These are phyloP conservation scores for Forsythia suspensa DNA, from an alignment of 257 asterid genomes.

Conservation along the genomic window DNA sequence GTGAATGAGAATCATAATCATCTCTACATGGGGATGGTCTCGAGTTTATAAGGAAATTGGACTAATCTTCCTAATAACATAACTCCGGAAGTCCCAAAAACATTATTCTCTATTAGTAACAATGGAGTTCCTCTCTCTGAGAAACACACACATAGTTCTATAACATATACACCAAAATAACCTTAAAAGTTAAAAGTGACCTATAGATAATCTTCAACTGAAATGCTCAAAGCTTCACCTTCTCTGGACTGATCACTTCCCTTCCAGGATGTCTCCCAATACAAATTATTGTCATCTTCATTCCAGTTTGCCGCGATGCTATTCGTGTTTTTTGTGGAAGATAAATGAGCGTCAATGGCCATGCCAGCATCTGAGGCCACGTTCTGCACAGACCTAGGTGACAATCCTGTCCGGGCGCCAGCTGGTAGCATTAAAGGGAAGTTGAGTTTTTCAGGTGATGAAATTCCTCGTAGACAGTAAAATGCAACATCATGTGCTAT, in stretches of 20 bases:
- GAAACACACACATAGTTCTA: too few relatives aligned
- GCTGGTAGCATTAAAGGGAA: conserved; percentile 57
- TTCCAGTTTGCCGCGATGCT: background rate
- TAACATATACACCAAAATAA: background rate
- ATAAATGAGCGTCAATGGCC: conserved; percentile 69
- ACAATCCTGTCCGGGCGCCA: conserved; percentile 56
- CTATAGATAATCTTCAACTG: background rate
- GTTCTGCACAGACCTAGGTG: conserved; percentile 84
- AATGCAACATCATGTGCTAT: conserved; percentile 82
- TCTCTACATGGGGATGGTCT: too few relatives aligned
- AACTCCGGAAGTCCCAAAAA: too few relatives aligned
- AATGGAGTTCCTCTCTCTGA: too few relatives aligned
- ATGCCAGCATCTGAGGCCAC: conserved; percentile 87
- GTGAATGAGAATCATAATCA: too few relatives aligned
- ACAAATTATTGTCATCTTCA: background rate
- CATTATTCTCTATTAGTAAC: too few relatives aligned
- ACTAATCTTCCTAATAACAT: too few relatives aligned
- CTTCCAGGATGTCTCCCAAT: background rate
- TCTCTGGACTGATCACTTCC: background rate
- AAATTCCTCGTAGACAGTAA: conserved; percentile 56
- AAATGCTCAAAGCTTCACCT: background rate
- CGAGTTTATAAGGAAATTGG: too few relatives aligned
- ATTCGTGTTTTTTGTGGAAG: background rate
- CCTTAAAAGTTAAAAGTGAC: background rate
- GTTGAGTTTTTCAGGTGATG: conserved; percentile 43